Evolutionary conservation across 2,329 filamentous ascomycete genomes (phyloP).

Genomic region (Colletotrichum sp.): DNA sequence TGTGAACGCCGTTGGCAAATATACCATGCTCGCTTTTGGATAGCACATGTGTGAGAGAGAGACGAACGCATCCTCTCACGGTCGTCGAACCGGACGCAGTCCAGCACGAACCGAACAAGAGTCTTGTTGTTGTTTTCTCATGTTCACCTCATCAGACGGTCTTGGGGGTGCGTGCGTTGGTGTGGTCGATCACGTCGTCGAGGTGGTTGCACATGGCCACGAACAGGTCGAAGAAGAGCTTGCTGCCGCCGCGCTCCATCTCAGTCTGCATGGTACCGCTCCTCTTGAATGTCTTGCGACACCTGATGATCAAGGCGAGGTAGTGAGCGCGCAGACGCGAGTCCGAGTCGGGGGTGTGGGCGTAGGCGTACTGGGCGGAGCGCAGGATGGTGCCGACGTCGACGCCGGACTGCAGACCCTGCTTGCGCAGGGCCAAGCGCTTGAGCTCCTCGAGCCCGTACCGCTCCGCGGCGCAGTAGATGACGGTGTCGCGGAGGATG

Average conservation of each 20-base stretch:
- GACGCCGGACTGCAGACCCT: constrained; percentile 91
- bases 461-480: constrained; percentile 91
- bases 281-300: constrained; percentile 96
- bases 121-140: neutral
- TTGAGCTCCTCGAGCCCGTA: constrained; percentile 94
- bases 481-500: constrained; percentile 88
- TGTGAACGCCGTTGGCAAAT: constrained; percentile 10
- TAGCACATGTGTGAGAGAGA: constrained; percentile 10
- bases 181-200: constrained; percentile 91
- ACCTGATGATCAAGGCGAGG: constrained; percentile 95
- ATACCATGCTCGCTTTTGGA: constrained; percentile 17
- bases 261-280: constrained; percentile 99
- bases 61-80: neutral
- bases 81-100: neutral
- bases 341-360: constrained; percentile 92
- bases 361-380: constrained; percentile 93
- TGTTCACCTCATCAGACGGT: constrained; percentile 50
- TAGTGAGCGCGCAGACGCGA: constrained; percentile 94
- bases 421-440: constrained; percentile 88
- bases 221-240: constrained; percentile 98
- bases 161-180: constrained; percentile 67
- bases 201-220: constrained; percentile 98
- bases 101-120: neutral
- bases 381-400: constrained; percentile 90
- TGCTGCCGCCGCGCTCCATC: constrained; percentile 90